These are phyloP conservation scores for Rhododendron mucronatum DNA, from an alignment of 148 eudicot species.

Conservation along the genomic window DNA sequence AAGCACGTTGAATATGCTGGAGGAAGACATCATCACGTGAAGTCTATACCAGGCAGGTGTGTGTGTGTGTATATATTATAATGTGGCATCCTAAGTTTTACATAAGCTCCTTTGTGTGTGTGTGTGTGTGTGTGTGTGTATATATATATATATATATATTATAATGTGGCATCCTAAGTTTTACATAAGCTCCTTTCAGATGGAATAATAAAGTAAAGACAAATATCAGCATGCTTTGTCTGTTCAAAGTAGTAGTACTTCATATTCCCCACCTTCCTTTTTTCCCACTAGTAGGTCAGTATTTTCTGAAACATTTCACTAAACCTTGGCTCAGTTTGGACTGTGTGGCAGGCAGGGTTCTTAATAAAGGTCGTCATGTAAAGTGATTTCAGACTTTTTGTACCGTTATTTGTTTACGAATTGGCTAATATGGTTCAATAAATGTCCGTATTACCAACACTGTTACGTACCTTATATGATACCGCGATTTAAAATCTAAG, in stretches of 20 bases:
- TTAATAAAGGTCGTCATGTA: background rate
- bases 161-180: background rate
- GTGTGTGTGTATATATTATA: background rate
- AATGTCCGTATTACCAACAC: no score
- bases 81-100: background rate
- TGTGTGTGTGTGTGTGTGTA: background rate
- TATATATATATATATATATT: no score
- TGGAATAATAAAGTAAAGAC: conserved; percentile 5
- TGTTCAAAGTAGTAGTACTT: background rate
- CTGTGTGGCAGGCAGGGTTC: background rate
- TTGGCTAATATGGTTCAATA: no score
- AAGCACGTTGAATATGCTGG: background rate
- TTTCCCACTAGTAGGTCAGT: background rate
- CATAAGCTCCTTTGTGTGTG: background rate
- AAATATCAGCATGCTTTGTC: conserved; percentile 13
- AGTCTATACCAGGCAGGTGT: background rate
- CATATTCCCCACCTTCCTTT: background rate
- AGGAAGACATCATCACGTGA: background rate
- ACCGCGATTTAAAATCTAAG: background rate
- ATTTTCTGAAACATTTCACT: background rate
- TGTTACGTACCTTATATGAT: background rate
- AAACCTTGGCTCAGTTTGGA: background rate
- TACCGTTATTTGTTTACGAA: background rate
- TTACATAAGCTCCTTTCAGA: background rate
- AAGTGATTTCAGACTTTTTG: no score